Evolutionary conservation across 345 rosid species (phyloP), one percentile per base, ranked within the genome.

Genomic region (Gossypium longicalyx): DNA sequence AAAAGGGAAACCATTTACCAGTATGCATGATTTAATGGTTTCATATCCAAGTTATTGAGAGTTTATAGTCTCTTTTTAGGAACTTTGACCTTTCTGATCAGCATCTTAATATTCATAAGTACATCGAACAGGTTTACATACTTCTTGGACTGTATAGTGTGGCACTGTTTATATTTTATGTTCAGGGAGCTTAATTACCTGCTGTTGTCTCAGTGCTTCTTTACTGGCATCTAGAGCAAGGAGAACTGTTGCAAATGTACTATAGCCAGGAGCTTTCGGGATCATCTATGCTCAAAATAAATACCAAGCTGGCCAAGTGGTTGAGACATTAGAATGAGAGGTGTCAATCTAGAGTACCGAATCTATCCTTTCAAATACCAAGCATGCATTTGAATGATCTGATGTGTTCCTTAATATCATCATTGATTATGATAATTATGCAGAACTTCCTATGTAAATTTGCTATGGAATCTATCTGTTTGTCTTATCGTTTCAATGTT

Each of bases 191-290:
- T 73, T 9, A 47, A 67, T 67, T 13, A 23, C 13, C 3, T 48
- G 71, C 20, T 23, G 71, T 23, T 15, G 1, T 15, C 43, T 38
- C 9, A 12, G 19, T 68, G 72, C 44, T 49, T 49, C 72, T 68
- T 49, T 23, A 49, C 58, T 23, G 72, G 44, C 41, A 67, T 67
- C 71, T 48, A 52, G 20, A 22, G 44, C 58, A 25, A 68, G 59
- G 58, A 20, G 58, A 15, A 49, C 22, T 16, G 15, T 51, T 17
- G 59, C 45, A 52, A 51, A 69, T 51, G 45, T 51, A 16, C 12
- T 67, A 7, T 48, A 45, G 41, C 43, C 38, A 23, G 20, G 19
- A 67, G 71, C 57, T 68, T 49, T 68, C 10, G 22, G 72, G 49
- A 20, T n/a, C 72, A 48, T 22, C 57, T 12, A 38, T 23, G 38